A percentile compares a stretch with the other conserved stretches of the same genome.
phyloP scores from a whole-genome alignment of 306 rosid genomes.

The Cucurbita maxima region DNA sequence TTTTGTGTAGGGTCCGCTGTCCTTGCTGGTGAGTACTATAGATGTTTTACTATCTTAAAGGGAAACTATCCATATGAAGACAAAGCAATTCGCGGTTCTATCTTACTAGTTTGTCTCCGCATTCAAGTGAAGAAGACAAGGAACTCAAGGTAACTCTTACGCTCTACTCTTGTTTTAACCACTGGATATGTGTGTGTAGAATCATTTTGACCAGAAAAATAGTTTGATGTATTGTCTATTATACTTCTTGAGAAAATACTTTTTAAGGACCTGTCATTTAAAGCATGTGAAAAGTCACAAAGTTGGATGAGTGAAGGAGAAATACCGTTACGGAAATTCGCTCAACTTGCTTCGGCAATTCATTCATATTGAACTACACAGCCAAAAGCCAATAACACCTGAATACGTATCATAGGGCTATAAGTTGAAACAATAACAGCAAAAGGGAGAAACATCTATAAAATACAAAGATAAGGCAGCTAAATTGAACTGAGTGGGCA shows the following conservation, averaged over 20 bases:
- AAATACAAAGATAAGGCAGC: no score
- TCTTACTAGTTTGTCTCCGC: slow-evolving; percentile 52
- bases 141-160: slow-evolving; percentile 53
- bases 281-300: neutral
- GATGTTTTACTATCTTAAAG: neutral
- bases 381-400: no score
- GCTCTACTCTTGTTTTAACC: neutral
- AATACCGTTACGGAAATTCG: neutral
- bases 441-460: no score
- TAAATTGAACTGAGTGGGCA: no score
- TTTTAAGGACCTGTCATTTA: neutral
- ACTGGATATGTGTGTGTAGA: neutral
- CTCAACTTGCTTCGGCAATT: neutral
- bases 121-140: slow-evolving; percentile 75
- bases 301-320: no score
- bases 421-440: no score
- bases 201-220: neutral
- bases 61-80: neutral
- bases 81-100: neutral
- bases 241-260: neutral
- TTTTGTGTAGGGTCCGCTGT: slow-evolving; percentile 70
- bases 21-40: slow-evolving; percentile 52
- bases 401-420: no score
- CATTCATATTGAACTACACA: no score
- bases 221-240: neutral